A percentile compares a stretch with the other conserved stretches of the same genome.
These are phyloP conservation scores for Tulasnella sp. DNA, from an alignment of 768 basidiomycete genomes.

Conservation along the genomic window DNA sequence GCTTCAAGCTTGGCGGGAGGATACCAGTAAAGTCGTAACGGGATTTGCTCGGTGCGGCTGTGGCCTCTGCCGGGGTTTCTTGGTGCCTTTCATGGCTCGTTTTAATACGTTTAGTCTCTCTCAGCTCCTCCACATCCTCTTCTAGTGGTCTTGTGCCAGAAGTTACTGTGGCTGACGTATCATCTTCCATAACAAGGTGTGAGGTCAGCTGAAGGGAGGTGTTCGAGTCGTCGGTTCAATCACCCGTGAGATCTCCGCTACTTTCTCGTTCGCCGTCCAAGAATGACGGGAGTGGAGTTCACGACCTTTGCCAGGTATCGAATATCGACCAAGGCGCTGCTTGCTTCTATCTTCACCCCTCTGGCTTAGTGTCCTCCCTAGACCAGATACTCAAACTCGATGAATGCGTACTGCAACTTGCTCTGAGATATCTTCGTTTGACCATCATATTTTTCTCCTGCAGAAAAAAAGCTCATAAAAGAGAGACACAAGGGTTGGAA, in stretches of 20 bases:
- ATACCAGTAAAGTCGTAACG: constrained; percentile 19
- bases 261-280: neutral
- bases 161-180: neutral
- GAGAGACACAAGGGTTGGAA: too few relatives aligned
- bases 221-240: neutral
- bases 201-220: neutral
- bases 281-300: too few relatives aligned
- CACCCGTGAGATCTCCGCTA: neutral
- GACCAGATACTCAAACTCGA: too few relatives aligned
- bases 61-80: neutral
- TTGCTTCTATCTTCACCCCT: too few relatives aligned
- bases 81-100: neutral
- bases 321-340: too few relatives aligned
- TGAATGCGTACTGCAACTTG: too few relatives aligned
- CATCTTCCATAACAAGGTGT: neutral
- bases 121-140: neutral
- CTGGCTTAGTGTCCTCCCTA: too few relatives aligned
- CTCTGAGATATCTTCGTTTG: too few relatives aligned
- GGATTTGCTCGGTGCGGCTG: neutral
- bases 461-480: too few relatives aligned
- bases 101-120: neutral
- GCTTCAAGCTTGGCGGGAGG: constrained; percentile 49
- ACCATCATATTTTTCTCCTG: too few relatives aligned
- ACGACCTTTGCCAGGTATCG: too few relatives aligned
- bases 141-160: neutral